Base-by-base conservation (phyloP, 805 yeast species). In the Deakozyma indianensis region DNA sequence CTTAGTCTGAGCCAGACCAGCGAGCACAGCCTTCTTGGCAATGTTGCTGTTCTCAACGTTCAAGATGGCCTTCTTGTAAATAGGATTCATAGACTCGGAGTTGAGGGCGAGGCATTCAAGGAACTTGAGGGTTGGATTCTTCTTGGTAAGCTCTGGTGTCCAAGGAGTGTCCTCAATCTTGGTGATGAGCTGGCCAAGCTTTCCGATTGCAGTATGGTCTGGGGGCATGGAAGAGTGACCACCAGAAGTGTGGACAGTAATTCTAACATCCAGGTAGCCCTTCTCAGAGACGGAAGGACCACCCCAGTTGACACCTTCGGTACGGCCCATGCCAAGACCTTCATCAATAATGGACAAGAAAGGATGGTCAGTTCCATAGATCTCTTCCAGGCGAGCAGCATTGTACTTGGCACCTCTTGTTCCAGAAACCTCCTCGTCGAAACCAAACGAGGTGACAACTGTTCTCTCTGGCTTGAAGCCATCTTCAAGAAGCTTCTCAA, bases 181-280 rank as follows among this genome's bases (percentile, higher is more conserved):
- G 18, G 67, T 60, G 11, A 78, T 69, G 47, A 84, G 67, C 46
- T 79, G 77, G 1, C 84, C 69, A 44, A 79, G 66, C 27, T 83
- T 72, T 15, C 92, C 95, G 62, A 85, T 82, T 2, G 83, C 72
- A 9, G 94, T 83, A 56, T 84, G 92, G 46, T 75, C 80, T 3
- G 90, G 90, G 11, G 94, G 94, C 28, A 73, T 60, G 5, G 88
- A 80, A 1, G 90, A 77, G 58, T 83, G 94, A 3, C 94, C 94
- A 41, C 94, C 94, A 16, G 77, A 75, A 25, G 84, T 78, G 32
- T 63, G 63, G 43, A 83, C 62, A 9, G 69, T 68, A 42, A 79
- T 65, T 22, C 53, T 48, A 4, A 70, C 54, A 52, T 77, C 78
- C 24, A 78, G 57, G 47, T 70, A 70, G 9, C 84, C 84, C 60